Percentiles rank a stretch among this genome's conserved stretches.
phyloP scores from a whole-genome alignment of 495 filamentous ascomycete genomes.

The Rhypophila decipiens region DNA sequence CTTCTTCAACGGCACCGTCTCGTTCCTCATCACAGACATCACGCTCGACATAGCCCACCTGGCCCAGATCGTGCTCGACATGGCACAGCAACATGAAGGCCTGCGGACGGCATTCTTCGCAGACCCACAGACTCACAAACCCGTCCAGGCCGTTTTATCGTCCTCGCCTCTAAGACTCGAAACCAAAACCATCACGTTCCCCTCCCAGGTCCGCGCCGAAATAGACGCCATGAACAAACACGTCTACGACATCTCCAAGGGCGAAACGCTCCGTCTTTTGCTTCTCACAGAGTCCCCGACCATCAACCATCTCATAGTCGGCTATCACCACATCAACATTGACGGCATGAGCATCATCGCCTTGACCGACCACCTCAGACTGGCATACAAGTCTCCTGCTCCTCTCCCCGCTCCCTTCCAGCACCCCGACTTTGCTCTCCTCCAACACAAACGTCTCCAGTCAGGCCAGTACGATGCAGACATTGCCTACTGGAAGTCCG shows the following conservation, averaged over 20 bases:
- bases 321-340: conserved; percentile 41
- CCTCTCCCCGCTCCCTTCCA: conserved; percentile 1
- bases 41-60: conserved; percentile 1
- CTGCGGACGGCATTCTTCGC: conserved; percentile 17
- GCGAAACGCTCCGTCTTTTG: conserved; percentile 11
- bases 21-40: conserved; percentile 6
- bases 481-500: conserved; percentile 28
- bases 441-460: background rate
- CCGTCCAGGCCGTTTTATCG: conserved; percentile 7
- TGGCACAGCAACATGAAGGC: conserved; percentile 7
- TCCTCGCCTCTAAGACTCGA: conserved; percentile 11
- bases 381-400: conserved; percentile 28
- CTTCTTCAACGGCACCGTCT: conserved; percentile 25
- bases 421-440: background rate
- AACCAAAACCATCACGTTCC: conserved; percentile 2
- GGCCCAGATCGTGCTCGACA: conserved; percentile 6
- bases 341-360: conserved; percentile 40
- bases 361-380: conserved; percentile 29
- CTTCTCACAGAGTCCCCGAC: conserved; percentile 8
- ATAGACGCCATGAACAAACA: conserved; percentile 9
- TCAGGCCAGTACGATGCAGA: conserved; percentile 5
- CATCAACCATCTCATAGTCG: conserved; percentile 13
- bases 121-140: conserved; percentile 4
- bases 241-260: conserved; percentile 15
- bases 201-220: conserved; percentile 11